These are phyloP conservation scores for Colletotrichum brevisporum DNA, from an alignment of 2,329 filamentous ascomycete genomes.

Conservation along the genomic window DNA sequence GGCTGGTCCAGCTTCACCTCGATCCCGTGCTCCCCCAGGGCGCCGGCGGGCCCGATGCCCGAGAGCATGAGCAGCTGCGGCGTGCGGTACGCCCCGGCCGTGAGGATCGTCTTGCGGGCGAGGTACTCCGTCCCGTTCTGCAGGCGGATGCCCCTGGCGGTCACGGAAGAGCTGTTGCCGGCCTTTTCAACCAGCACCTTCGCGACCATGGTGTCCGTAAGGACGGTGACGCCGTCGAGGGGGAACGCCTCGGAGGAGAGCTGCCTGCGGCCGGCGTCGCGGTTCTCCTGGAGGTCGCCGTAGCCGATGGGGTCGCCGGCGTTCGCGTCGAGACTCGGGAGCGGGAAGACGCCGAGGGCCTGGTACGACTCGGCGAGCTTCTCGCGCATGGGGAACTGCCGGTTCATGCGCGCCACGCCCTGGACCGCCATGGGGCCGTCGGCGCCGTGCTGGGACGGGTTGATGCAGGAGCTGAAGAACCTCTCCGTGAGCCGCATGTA, in stretches of 20 bases:
- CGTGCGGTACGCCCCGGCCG: conserved; percentile 64
- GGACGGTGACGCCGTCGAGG: conserved; percentile 46
- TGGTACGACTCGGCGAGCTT: conserved; percentile 54
- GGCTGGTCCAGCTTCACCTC: conserved; percentile 57
- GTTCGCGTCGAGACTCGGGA: conserved; percentile 47
- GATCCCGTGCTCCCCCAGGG: conserved; percentile 57
- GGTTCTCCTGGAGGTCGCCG: conserved; percentile 48
- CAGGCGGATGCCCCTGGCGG: conserved; percentile 47
- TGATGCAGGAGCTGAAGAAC: conserved; percentile 45
- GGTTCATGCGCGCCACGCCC: conserved; percentile 48
- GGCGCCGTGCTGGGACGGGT: conserved; percentile 54
- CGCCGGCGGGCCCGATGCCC: conserved; percentile 62
- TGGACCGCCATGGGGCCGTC: conserved; percentile 53
- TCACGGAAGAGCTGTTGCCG: conserved; percentile 12
- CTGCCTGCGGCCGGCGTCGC: conserved; percentile 43
- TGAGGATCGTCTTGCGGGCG: conserved; percentile 55
- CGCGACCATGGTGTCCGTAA: conserved; percentile 44
- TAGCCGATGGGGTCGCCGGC: conserved; percentile 51
- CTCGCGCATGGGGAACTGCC: conserved; percentile 55
- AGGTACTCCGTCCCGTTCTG: conserved; percentile 45
- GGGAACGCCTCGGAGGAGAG: conserved; percentile 45
- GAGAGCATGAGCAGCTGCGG: conserved; percentile 66
- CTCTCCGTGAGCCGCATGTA: conserved; percentile 59
- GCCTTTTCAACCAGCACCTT: conserved; percentile 36
- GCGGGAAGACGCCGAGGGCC: conserved; percentile 53